These are phyloP conservation scores for Boeremia lycopersici DNA, from an alignment of 2,329 filamentous ascomycete genomes.

Conservation along the genomic window DNA sequence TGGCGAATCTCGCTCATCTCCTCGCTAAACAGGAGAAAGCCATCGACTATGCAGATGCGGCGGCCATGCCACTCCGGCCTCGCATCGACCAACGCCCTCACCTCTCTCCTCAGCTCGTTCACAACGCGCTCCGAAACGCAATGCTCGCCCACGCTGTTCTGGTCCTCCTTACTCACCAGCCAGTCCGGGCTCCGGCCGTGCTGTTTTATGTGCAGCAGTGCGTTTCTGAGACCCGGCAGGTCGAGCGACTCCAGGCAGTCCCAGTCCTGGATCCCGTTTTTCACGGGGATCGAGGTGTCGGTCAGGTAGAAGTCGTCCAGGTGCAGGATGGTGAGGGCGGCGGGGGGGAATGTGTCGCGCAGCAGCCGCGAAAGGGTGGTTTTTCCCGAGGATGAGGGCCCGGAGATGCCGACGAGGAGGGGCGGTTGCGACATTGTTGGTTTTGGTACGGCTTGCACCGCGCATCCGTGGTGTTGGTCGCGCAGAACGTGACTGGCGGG, in stretches of 20 bases:
- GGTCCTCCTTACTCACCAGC: slow-evolving; percentile 62
- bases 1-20: slow-evolving; percentile 59
- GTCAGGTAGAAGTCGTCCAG: slow-evolving; percentile 94
- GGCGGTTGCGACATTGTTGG: slow-evolving; percentile 26
- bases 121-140: slow-evolving; percentile 39
- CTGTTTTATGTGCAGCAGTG: slow-evolving; percentile 72
- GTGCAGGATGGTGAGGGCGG: slow-evolving; percentile 77
- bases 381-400: slow-evolving; percentile 91
- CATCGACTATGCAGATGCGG: slow-evolving; percentile 74
- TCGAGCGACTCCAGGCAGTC: slow-evolving; percentile 84
- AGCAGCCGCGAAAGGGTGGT: slow-evolving; percentile 88
- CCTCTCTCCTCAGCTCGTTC: slow-evolving; percentile 43
- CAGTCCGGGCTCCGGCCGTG: slow-evolving; percentile 65
- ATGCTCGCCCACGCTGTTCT: slow-evolving; percentile 58
- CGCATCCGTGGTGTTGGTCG: neutral
- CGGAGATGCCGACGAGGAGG: slow-evolving; percentile 80
- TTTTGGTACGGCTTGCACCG: neutral
- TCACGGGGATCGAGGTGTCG: slow-evolving; percentile 68
- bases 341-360: slow-evolving; percentile 73
- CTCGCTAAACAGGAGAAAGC: slow-evolving; percentile 81
- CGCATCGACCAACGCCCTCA: slow-evolving; percentile 19
- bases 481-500: slow-evolving; percentile 8
- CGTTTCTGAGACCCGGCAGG: slow-evolving; percentile 68
- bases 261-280: slow-evolving; percentile 76
- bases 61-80: slow-evolving; percentile 24